Percentiles rank a stretch among this genome's conserved stretches.
These are phyloP conservation scores for Chlamydomonas eustigma DNA, from an alignment of 139 green algal genomes.

Conservation along the genomic window DNA sequence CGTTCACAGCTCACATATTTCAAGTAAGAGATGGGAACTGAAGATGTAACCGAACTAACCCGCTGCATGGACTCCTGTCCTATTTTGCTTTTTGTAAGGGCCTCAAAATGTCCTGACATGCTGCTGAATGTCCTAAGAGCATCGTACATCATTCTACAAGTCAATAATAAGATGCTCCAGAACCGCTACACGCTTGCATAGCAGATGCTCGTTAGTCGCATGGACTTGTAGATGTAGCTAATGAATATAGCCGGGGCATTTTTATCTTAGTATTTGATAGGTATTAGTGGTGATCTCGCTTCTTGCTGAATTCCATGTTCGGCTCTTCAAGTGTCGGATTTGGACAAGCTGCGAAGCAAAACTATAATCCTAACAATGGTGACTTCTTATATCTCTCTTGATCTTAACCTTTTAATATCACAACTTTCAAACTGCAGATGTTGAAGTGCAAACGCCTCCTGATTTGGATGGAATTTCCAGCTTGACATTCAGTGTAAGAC, in stretches of 20 bases:
- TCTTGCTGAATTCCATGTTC: no score
- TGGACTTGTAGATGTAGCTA: background rate
- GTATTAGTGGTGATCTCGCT: no score
- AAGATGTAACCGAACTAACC: no score
- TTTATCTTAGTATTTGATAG: background rate
- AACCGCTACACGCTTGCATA: no score
- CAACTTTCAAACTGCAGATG: conserved; percentile 27
- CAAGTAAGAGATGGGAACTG: no score
- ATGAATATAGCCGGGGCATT: background rate
- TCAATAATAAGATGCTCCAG: no score
- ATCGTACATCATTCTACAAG: background rate
- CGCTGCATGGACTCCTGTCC: background rate
- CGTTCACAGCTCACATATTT: no score
- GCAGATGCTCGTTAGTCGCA: no score
- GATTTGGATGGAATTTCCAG: conserved; percentile 78
- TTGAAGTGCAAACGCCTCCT: conserved; percentile 59
- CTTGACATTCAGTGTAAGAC: conserved; percentile 67
- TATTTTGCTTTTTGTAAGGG: background rate
- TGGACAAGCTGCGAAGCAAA: conserved; percentile 1
- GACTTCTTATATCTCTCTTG: background rate
- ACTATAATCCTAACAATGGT: conserved; percentile 72
- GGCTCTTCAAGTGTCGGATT: background rate
- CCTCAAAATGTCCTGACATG: background rate
- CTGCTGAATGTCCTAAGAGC: background rate
- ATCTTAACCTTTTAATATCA: background rate